phyloP scores from a whole-genome alignment of 2,329 filamentous ascomycete species.

The Penicillium sp. region DNA sequence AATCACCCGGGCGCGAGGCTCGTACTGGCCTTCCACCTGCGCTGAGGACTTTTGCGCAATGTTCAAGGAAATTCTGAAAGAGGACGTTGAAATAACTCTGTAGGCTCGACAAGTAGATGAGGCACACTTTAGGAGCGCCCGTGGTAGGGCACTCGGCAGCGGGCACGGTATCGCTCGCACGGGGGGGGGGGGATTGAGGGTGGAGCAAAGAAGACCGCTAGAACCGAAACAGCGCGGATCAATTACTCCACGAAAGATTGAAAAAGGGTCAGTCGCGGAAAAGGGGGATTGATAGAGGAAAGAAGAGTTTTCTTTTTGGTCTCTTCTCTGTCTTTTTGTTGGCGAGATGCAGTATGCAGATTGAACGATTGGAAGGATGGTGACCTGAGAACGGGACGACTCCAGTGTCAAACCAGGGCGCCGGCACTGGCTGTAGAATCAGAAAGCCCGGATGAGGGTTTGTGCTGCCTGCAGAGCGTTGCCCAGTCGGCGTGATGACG shows the following conservation, averaged over 20 bases:
- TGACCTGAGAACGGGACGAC: background rate
- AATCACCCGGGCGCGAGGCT: slow-evolving; percentile 1
- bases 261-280: slow-evolving; percentile 4
- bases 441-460: slow-evolving; percentile 4
- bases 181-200: background rate
- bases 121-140: no score
- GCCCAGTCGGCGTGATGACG: slow-evolving; percentile 14
- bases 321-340: no score
- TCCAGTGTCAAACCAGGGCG: background rate
- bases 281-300: background rate
- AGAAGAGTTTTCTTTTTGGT: no score
- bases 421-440: background rate
- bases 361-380: background rate
- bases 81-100: no score
- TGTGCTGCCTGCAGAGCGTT: slow-evolving; percentile 1
- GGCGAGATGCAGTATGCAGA: no score
- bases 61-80: background rate
- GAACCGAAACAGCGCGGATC: slow-evolving; percentile 3
- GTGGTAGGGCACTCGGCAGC: slow-evolving; percentile 9
- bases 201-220: slow-evolving; percentile 5
- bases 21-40: slow-evolving; percentile 3
- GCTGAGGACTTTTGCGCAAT: slow-evolving; percentile 6
- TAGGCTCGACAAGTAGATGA: no score
- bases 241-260: slow-evolving; percentile 12
- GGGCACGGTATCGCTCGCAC: slow-evolving; percentile 13